A percentile compares a stretch with the other conserved stretches of the same genome.
These are phyloP conservation scores for Hymenoscyphus scutula DNA, from an alignment of 2,329 filamentous ascomycete genomes.

Conservation along the genomic window DNA sequence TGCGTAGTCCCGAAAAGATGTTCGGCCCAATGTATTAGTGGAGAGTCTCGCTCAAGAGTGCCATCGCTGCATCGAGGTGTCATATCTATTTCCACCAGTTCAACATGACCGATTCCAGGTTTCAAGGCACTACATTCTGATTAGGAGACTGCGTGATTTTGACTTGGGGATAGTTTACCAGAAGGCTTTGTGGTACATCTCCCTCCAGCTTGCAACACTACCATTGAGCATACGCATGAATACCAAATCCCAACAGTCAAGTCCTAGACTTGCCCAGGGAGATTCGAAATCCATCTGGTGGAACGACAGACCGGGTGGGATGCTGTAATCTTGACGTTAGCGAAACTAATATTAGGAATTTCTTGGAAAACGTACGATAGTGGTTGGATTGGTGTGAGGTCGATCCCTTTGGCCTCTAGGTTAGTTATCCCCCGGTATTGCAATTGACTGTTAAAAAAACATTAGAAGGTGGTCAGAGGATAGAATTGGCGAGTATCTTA, in stretches of 20 bases:
- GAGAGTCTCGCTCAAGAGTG: constrained; percentile 55
- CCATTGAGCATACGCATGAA: constrained; percentile 79
- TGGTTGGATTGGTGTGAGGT: constrained; percentile 62
- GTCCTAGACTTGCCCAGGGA: constrained; percentile 57
- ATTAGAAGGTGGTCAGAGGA: too few species aligned
- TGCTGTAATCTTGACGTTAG: too few species aligned
- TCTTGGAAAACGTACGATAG: too few species aligned
- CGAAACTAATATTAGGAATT: too few species aligned
- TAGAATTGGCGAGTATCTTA: constrained; percentile 42
- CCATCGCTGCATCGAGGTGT: constrained; percentile 69
- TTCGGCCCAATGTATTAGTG: constrained; percentile 66
- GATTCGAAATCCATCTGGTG: constrained; percentile 75
- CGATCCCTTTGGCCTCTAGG: constrained; percentile 57
- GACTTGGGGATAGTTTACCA: constrained; percentile 47
- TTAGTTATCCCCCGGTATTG: background rate
- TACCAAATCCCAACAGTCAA: constrained; percentile 62
- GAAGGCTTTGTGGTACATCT: constrained; percentile 69
- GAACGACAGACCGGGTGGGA: constrained; percentile 68
- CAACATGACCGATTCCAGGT: constrained; percentile 72
- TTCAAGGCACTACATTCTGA: constrained; percentile 67
- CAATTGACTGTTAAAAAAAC: background rate
- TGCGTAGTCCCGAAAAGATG: constrained; percentile 67
- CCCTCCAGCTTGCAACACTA: constrained; percentile 72
- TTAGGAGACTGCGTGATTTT: background rate
- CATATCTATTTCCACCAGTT: constrained; percentile 89